Percentiles rank a stretch among this genome's conserved stretches.
Evolutionary conservation across 2,329 filamentous ascomycete genomes (phyloP).

Genomic region (Beauveria brongniartii): DNA sequence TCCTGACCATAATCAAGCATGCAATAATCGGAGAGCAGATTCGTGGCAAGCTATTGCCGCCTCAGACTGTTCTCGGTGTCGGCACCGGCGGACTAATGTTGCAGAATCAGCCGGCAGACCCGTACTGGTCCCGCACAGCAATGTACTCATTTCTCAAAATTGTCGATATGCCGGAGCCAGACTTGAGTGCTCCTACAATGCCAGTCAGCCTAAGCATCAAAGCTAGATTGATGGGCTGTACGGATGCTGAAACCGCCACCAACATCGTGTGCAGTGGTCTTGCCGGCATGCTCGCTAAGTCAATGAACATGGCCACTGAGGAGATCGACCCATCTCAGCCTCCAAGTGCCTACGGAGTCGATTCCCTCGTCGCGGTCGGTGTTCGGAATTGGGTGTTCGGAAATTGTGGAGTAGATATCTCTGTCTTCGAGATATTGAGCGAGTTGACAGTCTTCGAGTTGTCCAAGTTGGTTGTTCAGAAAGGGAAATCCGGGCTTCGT

Average conservation of each 20-base stretch:
- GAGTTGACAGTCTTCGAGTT: conserved; percentile 33
- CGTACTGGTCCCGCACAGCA: conserved; percentile 45
- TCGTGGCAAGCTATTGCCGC: conserved; percentile 25
- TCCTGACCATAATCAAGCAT: conserved; percentile 37
- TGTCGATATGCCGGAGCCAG: conserved; percentile 34
- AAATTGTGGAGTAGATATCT: conserved; percentile 35
- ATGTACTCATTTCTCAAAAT: conserved; percentile 41
- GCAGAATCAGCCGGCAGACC: conserved; percentile 44
- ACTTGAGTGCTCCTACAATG: conserved; percentile 17
- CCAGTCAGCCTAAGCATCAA: conserved; percentile 21
- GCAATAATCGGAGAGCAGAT: conserved; percentile 33
- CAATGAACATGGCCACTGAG: conserved; percentile 35
- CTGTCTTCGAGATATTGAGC: conserved; percentile 40
- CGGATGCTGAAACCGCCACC: conserved; percentile 21
- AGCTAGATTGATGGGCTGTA: conserved; percentile 24
- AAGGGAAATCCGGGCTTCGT: conserved; percentile 21
- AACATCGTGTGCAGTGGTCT: conserved; percentile 29
- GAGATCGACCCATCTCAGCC: conserved; percentile 35
- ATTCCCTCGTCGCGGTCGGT: conserved; percentile 45
- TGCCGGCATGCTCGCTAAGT: conserved; percentile 32
- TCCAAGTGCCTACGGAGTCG: conserved; percentile 40
- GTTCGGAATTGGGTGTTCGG: conserved; percentile 42
- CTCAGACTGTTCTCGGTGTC: conserved; percentile 44
- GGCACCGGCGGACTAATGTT: conserved; percentile 45
- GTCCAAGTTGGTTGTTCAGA: conserved; percentile 27